phyloP scores from a whole-genome alignment of 768 basidiomycete genomes.

The Tricholoma saponaceum region DNA sequence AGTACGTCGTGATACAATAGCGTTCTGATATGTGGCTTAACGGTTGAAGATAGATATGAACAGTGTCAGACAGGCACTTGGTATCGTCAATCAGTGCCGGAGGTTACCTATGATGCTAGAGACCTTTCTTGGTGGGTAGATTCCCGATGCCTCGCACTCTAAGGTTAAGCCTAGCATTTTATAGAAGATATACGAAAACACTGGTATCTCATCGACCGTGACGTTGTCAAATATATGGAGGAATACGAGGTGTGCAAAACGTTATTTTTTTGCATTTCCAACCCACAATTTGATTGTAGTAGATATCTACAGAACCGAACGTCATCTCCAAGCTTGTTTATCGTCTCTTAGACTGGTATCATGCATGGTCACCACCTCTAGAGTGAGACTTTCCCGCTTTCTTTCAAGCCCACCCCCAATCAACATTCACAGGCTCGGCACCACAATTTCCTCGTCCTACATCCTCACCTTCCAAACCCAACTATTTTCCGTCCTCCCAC shows the following conservation, averaged over 20 bases:
- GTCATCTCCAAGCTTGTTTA: constrained; percentile 52
- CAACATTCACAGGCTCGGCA: constrained; percentile 48
- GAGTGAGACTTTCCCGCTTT: constrained; percentile 43
- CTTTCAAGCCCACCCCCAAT: background rate
- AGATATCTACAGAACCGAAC: constrained; percentile 46
- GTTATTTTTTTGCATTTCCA: background rate
- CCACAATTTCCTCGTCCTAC: constrained; percentile 56
- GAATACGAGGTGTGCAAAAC: constrained; percentile 52
- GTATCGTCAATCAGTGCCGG: constrained; percentile 50
- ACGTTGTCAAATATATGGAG: constrained; percentile 54
- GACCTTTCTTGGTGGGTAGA: constrained; percentile 59
- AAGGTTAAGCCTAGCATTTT: background rate
- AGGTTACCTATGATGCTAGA: constrained; percentile 65
- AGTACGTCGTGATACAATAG: constrained; percentile 11
- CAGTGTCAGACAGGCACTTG: constrained; percentile 52
- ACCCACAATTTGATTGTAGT: background rate
- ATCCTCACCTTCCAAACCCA: constrained; percentile 70
- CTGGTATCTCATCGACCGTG: constrained; percentile 55
- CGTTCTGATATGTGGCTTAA: background rate
- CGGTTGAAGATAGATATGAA: constrained; percentile 35
- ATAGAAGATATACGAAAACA: constrained; percentile 62
- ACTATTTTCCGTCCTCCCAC: constrained; percentile 67
- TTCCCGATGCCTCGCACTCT: background rate
- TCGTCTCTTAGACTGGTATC: constrained; percentile 67
- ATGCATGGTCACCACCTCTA: constrained; percentile 63